These are phyloP conservation scores for Codiaeum variegatum DNA, from an alignment of 441 rosid species.

Conservation along the genomic window DNA sequence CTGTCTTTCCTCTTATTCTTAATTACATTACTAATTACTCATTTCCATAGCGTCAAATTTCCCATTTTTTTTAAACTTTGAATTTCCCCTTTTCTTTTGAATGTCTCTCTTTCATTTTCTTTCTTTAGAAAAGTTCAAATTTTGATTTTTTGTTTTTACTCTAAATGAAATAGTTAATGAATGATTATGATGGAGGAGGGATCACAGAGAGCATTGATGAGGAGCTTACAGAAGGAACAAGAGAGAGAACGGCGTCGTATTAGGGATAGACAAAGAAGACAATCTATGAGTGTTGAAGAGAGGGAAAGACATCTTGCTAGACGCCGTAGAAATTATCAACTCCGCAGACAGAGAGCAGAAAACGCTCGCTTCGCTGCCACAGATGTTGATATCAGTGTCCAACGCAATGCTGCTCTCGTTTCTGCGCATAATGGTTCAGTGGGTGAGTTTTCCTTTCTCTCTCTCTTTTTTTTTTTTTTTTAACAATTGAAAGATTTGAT, in stretches of 20 bases:
- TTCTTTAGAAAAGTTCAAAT: background rate
- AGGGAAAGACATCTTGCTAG: slow-evolving; percentile 86
- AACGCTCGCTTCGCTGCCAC: slow-evolving; percentile 33
- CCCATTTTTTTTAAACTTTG: background rate
- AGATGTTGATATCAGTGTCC: slow-evolving; percentile 9
- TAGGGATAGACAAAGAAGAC: slow-evolving; percentile 79
- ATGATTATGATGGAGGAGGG: slow-evolving; percentile 33
- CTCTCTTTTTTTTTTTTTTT: background rate
- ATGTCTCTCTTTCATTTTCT: background rate
- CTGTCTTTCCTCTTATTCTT: background rate
- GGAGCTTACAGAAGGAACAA: slow-evolving; percentile 57
- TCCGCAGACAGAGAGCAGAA: slow-evolving; percentile 68
- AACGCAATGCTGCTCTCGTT: background rate
- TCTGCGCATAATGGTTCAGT: background rate
- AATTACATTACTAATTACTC: background rate
- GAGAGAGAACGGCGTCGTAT: slow-evolving; percentile 81
- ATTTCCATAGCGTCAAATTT: background rate
- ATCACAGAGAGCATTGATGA: slow-evolving; percentile 35
- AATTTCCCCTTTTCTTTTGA: background rate
- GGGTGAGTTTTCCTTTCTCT: background rate
- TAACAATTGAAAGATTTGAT: background rate
- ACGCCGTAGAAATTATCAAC: slow-evolving; percentile 81
- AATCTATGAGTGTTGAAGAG: slow-evolving; percentile 81
- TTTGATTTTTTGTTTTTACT: background rate
- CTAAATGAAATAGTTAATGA: background rate